Evolutionary conservation across 768 basidiomycete genomes (phyloP).

Genomic region (Cyathus striatus): DNA sequence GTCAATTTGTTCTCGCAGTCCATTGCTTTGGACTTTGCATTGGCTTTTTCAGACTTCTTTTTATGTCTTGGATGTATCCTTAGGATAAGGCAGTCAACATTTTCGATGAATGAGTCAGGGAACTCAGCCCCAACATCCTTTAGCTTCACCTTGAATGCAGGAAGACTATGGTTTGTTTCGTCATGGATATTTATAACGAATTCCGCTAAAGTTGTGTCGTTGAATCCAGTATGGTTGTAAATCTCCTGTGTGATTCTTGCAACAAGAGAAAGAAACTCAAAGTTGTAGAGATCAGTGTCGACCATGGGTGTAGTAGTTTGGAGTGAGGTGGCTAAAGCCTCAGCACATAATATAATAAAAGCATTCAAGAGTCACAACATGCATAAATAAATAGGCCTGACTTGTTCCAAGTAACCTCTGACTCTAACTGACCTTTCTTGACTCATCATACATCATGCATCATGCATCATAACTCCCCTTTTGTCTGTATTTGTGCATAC

Average conservation of each 20-base stretch:
- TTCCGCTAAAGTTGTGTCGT: slow-evolving; percentile 93
- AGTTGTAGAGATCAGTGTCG: slow-evolving; percentile 78
- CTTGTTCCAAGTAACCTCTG: no score
- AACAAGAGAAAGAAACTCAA: slow-evolving; percentile 89
- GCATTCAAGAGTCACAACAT: no score
- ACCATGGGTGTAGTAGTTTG: slow-evolving; percentile 37
- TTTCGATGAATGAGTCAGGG: slow-evolving; percentile 86
- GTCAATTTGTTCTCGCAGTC: slow-evolving; percentile 28
- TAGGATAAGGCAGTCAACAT: slow-evolving; percentile 90
- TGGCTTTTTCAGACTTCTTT: slow-evolving; percentile 42
- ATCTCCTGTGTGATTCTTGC: slow-evolving; percentile 92
- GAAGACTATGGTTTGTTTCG: slow-evolving; percentile 64
- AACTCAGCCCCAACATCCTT: slow-evolving; percentile 76
- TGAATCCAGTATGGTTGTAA: slow-evolving; percentile 77
- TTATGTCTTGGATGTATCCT: slow-evolving; percentile 96
- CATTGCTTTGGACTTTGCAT: slow-evolving; percentile 29
- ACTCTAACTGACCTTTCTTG: no score
- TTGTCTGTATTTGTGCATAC: no score
- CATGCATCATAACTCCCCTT: no score
- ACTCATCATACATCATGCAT: no score
- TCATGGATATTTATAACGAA: slow-evolving; percentile 91
- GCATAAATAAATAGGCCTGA: no score
- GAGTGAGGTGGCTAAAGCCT: no score
- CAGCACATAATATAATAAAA: no score
- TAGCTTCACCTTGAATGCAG: slow-evolving; percentile 79